These are phyloP conservation scores for Fusarium zealandicum DNA, from an alignment of 2,329 filamentous ascomycete genomes.

Conservation along the genomic window DNA sequence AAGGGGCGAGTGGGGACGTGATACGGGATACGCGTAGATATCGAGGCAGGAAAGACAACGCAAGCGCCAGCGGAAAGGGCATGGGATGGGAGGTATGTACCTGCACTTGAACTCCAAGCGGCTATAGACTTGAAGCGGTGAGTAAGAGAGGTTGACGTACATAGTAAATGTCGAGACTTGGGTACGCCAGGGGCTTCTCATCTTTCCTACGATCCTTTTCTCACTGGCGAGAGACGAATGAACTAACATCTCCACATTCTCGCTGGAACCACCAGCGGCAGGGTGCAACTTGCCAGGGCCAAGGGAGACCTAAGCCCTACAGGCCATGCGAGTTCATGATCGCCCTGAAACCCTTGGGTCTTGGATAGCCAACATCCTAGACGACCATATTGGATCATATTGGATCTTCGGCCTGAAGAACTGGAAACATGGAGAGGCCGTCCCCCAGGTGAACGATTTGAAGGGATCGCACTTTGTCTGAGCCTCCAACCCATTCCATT, in stretches of 20 bases:
- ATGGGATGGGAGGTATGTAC: background rate
- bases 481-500: background rate
- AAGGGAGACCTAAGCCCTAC: slow-evolving; percentile 6
- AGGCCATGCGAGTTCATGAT: slow-evolving; percentile 4
- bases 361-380: background rate
- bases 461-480: background rate
- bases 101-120: slow-evolving; percentile 1
- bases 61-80: slow-evolving; percentile 12
- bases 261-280: background rate
- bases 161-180: background rate
- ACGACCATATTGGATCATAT: slow-evolving; percentile 7
- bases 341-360: slow-evolving; percentile 14
- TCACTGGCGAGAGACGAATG: background rate
- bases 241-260: slow-evolving; percentile 1
- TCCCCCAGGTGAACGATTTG: background rate
- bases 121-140: slow-evolving; percentile 2
- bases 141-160: background rate
- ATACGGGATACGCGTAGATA: slow-evolving; percentile 14
- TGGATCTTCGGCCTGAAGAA: background rate
- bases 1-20: slow-evolving; percentile 31
- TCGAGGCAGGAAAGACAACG: slow-evolving; percentile 1
- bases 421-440: background rate
- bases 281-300: background rate
- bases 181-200: slow-evolving; percentile 5
- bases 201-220: background rate